phyloP scores from a whole-genome alignment of 306 rosid species.

The Sicyos baderoa region DNA sequence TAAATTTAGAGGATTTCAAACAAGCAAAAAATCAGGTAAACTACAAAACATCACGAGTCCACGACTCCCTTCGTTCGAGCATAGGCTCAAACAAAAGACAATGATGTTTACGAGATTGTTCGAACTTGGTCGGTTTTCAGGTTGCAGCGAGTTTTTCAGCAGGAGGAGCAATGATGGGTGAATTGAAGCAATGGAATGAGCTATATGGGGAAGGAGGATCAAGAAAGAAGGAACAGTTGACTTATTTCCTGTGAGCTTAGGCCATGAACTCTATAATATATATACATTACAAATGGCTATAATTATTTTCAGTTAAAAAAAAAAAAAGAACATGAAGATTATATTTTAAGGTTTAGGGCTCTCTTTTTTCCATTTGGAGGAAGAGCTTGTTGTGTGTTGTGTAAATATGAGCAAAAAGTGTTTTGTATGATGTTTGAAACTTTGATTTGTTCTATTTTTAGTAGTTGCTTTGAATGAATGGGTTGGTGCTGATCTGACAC shows the following conservation, averaged over 20 bases:
- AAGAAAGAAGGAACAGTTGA: slow-evolving; percentile 68
- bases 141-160: slow-evolving; percentile 82
- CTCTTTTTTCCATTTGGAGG: not conserved
- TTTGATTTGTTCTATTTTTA: slow-evolving; percentile 7
- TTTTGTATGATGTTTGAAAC: slow-evolving; percentile 12
- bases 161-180: slow-evolving; percentile 78
- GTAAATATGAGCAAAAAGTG: slow-evolving; percentile 9
- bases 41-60: no score
- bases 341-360: not conserved
- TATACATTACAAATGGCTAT: not conserved
- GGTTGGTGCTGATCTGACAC: slow-evolving; percentile 1
- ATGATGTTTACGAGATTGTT: not conserved
- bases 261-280: not conserved
- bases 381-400: slow-evolving; percentile 11
- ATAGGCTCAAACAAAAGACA: not conserved
- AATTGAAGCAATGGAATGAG: slow-evolving; percentile 86
- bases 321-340: not conserved
- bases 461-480: not conserved
- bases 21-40: slow-evolving; percentile 72
- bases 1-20: slow-evolving; percentile 72
- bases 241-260: slow-evolving; percentile 61
- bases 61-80: not conserved
- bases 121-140: slow-evolving; percentile 24
- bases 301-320: not conserved
- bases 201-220: slow-evolving; percentile 87